phyloP scores from a whole-genome alignment of 305 asterid species.

The Plantago lanceolata region DNA sequence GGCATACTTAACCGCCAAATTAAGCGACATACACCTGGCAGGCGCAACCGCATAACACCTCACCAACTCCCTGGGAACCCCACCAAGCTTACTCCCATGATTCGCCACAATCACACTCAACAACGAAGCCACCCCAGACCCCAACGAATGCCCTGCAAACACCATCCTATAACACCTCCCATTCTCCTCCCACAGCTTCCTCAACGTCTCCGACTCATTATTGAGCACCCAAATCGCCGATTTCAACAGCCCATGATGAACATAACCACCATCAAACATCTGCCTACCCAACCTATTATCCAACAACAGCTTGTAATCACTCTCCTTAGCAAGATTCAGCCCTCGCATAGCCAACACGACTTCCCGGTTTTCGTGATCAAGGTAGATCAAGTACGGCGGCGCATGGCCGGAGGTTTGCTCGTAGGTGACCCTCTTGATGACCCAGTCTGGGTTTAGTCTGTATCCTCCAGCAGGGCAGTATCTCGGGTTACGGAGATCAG shows the following conservation, averaged over 20 bases:
- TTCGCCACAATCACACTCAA: constrained; percentile 66
- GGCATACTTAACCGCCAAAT: constrained; percentile 90
- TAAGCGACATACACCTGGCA: constrained; percentile 90
- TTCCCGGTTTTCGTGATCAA: constrained; percentile 66
- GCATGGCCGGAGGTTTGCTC: constrained; percentile 67
- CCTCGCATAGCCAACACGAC: constrained; percentile 83
- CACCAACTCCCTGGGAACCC: constrained; percentile 59
- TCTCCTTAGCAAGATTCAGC: constrained; percentile 57
- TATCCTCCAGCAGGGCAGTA: constrained; percentile 63
- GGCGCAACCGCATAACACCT: constrained; percentile 88
- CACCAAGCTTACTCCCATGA: constrained; percentile 64
- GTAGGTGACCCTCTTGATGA: constrained; percentile 66
- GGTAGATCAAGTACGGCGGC: constrained; percentile 74
- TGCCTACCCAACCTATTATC: constrained; percentile 79
- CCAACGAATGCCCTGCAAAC: constrained; percentile 87
- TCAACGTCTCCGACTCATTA: constrained; percentile 58
- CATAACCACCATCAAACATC: constrained; percentile 95
- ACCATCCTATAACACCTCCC: constrained; percentile 71
- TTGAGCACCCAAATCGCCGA: constrained; percentile 78
- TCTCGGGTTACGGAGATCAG: constrained; percentile 56
- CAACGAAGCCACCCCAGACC: constrained; percentile 85
- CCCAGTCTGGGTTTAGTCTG: constrained; percentile 60
- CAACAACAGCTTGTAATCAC: constrained; percentile 65
- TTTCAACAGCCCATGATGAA: constrained; percentile 80
- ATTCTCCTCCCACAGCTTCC: constrained; percentile 66